Conservation (phyloP, 805 yeast genomes). For the Kregervanrija fluxuum region DNA sequence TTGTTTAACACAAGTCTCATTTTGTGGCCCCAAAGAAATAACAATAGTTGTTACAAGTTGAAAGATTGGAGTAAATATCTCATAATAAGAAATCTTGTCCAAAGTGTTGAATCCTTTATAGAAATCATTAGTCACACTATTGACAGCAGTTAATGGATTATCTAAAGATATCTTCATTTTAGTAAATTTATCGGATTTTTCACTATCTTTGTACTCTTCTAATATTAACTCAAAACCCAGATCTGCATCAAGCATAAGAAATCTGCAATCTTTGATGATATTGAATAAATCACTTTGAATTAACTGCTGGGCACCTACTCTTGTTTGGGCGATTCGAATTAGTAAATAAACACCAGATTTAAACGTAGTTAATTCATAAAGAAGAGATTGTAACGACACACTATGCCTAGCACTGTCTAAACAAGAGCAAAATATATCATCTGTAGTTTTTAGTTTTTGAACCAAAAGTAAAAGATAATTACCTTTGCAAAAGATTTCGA, state of each 20-base stretch:
- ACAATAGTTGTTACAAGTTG: constrained; percentile 63
- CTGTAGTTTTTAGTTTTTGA: constrained; percentile 61
- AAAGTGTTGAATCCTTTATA: constrained; percentile 9
- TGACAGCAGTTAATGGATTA: constrained; percentile 35
- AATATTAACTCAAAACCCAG: constrained; percentile 45
- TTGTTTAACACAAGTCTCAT: constrained; percentile 47
- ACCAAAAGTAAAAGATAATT: constrained; percentile 62
- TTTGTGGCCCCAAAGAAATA: constrained; percentile 72
- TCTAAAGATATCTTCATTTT: constrained; percentile 45
- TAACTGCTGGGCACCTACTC: constrained; percentile 69
- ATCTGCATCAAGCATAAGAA: constrained; percentile 70
- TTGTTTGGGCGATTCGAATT: constrained; percentile 67
- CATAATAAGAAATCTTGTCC: constrained; percentile 47
- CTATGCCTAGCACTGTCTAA: constrained; percentile 21
- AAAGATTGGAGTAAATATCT: constrained; percentile 64
- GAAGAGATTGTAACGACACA: constrained; percentile 43
- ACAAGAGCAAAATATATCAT: constrained; percentile 45
- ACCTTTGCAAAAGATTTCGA: constrained; percentile 54
- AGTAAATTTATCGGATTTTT: constrained; percentile 21
- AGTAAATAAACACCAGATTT: constrained; percentile 65
- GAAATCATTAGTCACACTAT: constrained; percentile 11
- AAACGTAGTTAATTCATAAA: constrained; percentile 73
- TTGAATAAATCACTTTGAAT: constrained; percentile 69
- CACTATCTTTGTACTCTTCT: constrained; percentile 10
- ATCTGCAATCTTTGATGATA: constrained; percentile 45